phyloP scores from a whole-genome alignment of 345 rosid genomes.

The Viola odorata region DNA sequence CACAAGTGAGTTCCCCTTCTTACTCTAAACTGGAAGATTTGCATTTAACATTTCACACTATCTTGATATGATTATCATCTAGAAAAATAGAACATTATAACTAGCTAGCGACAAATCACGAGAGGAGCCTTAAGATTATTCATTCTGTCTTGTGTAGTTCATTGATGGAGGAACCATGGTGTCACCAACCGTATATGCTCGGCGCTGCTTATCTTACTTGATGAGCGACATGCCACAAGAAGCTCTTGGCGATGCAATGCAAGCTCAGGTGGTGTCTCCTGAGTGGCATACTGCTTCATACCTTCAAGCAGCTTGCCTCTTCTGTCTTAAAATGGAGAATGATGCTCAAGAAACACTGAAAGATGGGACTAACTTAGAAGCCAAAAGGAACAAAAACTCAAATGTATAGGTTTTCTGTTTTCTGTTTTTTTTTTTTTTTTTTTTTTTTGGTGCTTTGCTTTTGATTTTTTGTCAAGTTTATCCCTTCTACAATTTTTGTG shows the following conservation, averaged over 20 bases:
- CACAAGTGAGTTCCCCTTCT: constrained; percentile 43
- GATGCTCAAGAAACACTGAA: constrained; percentile 76
- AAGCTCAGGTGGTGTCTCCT: constrained; percentile 74
- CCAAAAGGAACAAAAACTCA: constrained; percentile 56
- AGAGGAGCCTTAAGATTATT: background rate
- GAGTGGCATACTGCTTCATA: constrained; percentile 79
- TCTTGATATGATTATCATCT: background rate
- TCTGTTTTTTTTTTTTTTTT: constrained; percentile 1
- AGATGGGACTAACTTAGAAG: constrained; percentile 80
- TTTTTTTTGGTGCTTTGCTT: background rate
- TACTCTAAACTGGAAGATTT: background rate
- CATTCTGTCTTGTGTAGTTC: constrained; percentile 32
- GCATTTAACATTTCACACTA: background rate
- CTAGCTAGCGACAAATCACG: background rate
- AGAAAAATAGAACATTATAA: background rate
- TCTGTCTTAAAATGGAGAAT: constrained; percentile 77
- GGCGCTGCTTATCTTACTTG: constrained; percentile 78
- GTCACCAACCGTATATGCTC: constrained; percentile 71
- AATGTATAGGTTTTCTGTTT: constrained; percentile 25
- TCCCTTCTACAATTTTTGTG: background rate
- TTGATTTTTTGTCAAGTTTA: background rate
- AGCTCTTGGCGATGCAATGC: constrained; percentile 90
- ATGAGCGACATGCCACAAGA: constrained; percentile 64
- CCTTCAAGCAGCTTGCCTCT: constrained; percentile 79
- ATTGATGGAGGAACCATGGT: constrained; percentile 74